phyloP scores from a whole-genome alignment of 108 stramenopile species.

The Skeletonema grethae region DNA sequence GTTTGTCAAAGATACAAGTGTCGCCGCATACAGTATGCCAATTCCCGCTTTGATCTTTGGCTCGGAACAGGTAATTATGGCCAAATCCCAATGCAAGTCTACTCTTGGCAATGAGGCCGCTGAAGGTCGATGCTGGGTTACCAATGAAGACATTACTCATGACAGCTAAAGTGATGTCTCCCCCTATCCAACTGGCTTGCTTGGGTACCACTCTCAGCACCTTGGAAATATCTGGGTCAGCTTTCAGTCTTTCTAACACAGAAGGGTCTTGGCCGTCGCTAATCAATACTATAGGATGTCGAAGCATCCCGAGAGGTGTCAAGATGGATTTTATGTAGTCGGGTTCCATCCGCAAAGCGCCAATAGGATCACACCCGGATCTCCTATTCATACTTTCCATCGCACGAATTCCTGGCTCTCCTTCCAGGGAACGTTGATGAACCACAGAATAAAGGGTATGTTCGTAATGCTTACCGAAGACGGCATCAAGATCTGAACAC shows the following conservation, averaged over 20 bases:
- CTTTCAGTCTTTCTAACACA: conserved; percentile 17
- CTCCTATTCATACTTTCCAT: not conserved
- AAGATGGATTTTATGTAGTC: conserved; percentile 7
- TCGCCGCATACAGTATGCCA: not conserved
- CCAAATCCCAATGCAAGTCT: conserved; percentile 21
- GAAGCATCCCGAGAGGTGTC: conserved; percentile 8
- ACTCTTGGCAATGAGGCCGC: conserved; percentile 8
- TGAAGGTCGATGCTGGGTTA: conserved; percentile 12
- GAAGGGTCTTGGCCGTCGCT: conserved; percentile 6
- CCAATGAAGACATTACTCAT: conserved; percentile 37
- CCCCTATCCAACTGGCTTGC: conserved; percentile 12
- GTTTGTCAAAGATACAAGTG: no score
- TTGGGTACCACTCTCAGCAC: conserved; percentile 1
- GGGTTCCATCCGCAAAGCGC: conserved; percentile 6
- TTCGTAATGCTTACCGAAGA: not conserved
- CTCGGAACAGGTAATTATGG: conserved; percentile 9
- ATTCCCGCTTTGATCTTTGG: not conserved
- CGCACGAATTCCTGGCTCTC: not conserved
- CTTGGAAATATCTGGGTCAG: conserved; percentile 15
- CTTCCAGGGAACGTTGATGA: conserved; percentile 7
- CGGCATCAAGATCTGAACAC: not conserved
- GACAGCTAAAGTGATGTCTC: conserved; percentile 28
- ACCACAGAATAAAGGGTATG: conserved; percentile 1
- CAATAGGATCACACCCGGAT: conserved; percentile 2
- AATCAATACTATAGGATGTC: conserved; percentile 18